Percentiles rank a stretch among this genome's conserved stretches.
These are phyloP conservation scores for Theileria annulata DNA, from an alignment of 169 alveolate species.

Conservation along the genomic window DNA sequence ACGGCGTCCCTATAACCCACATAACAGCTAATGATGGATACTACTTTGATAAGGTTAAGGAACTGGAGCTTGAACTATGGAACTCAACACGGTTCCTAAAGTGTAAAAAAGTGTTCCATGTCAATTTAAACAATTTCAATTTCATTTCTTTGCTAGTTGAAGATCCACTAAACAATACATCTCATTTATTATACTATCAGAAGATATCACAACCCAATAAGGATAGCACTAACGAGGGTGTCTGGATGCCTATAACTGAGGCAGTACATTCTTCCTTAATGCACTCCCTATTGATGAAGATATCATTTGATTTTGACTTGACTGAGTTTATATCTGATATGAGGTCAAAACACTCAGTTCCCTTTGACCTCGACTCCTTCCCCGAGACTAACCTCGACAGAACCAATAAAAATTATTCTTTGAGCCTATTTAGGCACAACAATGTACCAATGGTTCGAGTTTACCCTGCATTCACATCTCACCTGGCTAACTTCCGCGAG, in stretches of 20 bases:
- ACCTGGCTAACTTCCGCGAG: constrained; percentile 4
- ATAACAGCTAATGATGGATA: not conserved
- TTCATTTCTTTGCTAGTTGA: not conserved
- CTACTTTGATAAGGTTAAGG: constrained; percentile 10
- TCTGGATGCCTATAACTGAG: not conserved
- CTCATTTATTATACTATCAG: not conserved
- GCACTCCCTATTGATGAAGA: not conserved
- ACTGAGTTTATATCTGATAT: not conserved
- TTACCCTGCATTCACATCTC: not conserved
- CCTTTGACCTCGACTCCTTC: not conserved
- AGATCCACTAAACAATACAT: not conserved
- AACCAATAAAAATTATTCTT: not conserved
- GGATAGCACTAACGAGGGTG: not conserved
- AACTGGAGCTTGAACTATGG: not conserved
- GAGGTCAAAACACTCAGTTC: not conserved
- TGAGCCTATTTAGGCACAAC: not conserved
- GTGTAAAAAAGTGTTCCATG: constrained; percentile 1
- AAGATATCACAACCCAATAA: not conserved
- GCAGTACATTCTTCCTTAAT: not conserved
- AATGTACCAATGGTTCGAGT: not conserved
- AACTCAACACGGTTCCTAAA: not conserved
- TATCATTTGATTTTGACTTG: constrained; percentile 6
- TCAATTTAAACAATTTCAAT: not conserved
- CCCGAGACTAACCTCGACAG: not conserved
- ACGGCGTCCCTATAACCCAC: not conserved